phyloP scores from a whole-genome alignment of 129 eudicot species.

The Artemisia tridentata region DNA sequence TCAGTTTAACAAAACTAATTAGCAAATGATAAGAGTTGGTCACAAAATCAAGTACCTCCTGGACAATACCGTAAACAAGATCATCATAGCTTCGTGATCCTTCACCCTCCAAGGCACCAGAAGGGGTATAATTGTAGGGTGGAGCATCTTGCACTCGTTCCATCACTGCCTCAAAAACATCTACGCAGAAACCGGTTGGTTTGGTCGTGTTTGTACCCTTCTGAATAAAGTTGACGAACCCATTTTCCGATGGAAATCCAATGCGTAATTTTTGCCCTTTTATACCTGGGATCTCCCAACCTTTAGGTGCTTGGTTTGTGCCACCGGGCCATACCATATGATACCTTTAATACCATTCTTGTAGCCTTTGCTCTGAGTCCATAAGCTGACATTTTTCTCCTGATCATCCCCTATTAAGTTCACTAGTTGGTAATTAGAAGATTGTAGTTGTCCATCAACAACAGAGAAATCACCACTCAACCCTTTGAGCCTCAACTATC shows the following conservation, averaged over 20 bases:
- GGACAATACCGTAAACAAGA: constrained; percentile 31
- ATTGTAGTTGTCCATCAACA: constrained; percentile 31
- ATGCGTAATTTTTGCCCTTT: constrained; percentile 37
- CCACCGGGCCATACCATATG: constrained; percentile 79
- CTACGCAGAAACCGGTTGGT: constrained; percentile 49
- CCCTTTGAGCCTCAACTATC: constrained; percentile 41
- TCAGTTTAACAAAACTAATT: too few relatives aligned
- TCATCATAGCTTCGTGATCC: not conserved
- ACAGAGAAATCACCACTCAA: constrained; percentile 39
- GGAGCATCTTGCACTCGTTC: constrained; percentile 27
- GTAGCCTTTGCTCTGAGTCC: constrained; percentile 30
- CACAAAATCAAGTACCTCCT: constrained; percentile 31
- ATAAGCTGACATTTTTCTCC: constrained; percentile 44
- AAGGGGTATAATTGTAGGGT: constrained; percentile 41
- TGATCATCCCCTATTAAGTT: constrained; percentile 42
- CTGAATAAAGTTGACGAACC: constrained; percentile 41
- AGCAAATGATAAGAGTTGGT: too few relatives aligned
- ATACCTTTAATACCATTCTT: constrained; percentile 33
- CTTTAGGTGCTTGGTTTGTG: constrained; percentile 30
- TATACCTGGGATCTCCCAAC: constrained; percentile 49
- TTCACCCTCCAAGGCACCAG: constrained; percentile 18
- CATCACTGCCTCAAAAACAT: constrained; percentile 54
- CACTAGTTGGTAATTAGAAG: constrained; percentile 36
- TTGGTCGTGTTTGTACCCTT: constrained; percentile 12
- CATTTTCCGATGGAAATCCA: constrained; percentile 43